Evolutionary conservation across 1,284 basidiomycete genomes (phyloP), one percentile per base, ranked within the genome.

Genomic region (Ganoderma boninense): DNA sequence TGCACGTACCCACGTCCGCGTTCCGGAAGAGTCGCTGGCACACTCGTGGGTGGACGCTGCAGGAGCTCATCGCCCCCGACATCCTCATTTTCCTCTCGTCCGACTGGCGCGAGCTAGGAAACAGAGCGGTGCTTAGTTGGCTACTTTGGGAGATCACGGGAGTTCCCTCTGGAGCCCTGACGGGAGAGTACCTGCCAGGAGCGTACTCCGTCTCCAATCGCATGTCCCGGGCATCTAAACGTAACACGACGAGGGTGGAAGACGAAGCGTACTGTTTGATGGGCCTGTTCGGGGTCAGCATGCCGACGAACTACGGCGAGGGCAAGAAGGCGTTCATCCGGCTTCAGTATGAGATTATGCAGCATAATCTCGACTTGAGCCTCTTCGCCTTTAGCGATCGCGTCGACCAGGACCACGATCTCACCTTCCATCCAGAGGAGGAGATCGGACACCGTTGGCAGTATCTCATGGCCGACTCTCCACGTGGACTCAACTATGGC

Each of bases 231-330:
- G 67, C 67, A 1, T 62, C 67, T 14, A 10, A 7, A 4, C 62
- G 67, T 7, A 40, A 20, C 16, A 64, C 67, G 56, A 64, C 43
- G 14, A 49, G 67, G n/a, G 16, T 64, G 16, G 67, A 68, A 23
- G 67, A 68, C 44, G 67, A 68, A 44, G 67, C 67, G 4, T 68
- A 68, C 43, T 63, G 62, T 10, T 56, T 68, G 8, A 64, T 68
- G 62, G 66, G 66, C 10, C 66, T 68, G 8, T 64, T 68, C 52
- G 38, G 43, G 23, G 61, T 68, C 29, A 29, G 49, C 44, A 68
- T 68, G 56, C 67, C 67, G 13, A 68, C 67, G 8, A 68, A 64
- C 40, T 68, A 68, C 23, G 67, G 67, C 6, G 67, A 68, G 14
- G 67, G 67, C 13, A 40, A 43, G 8, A 26, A 20, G 42, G 67